Percentiles rank a stretch among this genome's conserved stretches.
phyloP scores from a whole-genome alignment of 306 rosid genomes.

The Vachellia pachyceras region DNA sequence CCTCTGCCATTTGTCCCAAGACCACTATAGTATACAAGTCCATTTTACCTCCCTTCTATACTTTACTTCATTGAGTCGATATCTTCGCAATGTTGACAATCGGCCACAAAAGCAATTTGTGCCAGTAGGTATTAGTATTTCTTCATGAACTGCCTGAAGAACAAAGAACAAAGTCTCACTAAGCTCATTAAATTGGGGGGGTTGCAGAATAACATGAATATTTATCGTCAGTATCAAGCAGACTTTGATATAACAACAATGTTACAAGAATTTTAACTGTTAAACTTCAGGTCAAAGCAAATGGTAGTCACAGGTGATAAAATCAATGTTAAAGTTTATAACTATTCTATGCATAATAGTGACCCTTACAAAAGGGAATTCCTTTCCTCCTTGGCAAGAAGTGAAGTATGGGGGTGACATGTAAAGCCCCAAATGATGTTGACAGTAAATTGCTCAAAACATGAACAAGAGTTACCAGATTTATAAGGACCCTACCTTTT shows the following conservation, averaged over 20 bases:
- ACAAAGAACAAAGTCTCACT: background rate
- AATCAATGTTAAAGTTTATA: constrained; percentile 1
- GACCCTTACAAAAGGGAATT: background rate
- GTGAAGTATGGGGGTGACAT: background rate
- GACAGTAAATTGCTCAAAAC: background rate
- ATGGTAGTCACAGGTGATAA: background rate
- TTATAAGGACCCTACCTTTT: background rate
- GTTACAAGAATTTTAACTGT: too few relatives aligned
- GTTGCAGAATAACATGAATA: background rate
- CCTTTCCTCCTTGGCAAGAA: background rate
- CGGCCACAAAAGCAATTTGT: background rate
- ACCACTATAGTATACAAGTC: background rate
- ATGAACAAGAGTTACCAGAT: background rate
- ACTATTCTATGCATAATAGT: background rate
- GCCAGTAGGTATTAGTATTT: background rate
- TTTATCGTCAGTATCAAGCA: background rate
- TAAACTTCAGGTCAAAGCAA: background rate
- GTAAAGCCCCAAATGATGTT: background rate
- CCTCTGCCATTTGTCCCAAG: background rate
- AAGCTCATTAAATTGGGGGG: background rate
- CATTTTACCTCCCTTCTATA: background rate
- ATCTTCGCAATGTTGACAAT: background rate
- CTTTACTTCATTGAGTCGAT: background rate
- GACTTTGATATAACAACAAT: background rate
- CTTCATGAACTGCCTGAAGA: background rate